Conservation (phyloP, 192 early-diverging fungal genomes). For the Irineochytrium annulatum region DNA sequence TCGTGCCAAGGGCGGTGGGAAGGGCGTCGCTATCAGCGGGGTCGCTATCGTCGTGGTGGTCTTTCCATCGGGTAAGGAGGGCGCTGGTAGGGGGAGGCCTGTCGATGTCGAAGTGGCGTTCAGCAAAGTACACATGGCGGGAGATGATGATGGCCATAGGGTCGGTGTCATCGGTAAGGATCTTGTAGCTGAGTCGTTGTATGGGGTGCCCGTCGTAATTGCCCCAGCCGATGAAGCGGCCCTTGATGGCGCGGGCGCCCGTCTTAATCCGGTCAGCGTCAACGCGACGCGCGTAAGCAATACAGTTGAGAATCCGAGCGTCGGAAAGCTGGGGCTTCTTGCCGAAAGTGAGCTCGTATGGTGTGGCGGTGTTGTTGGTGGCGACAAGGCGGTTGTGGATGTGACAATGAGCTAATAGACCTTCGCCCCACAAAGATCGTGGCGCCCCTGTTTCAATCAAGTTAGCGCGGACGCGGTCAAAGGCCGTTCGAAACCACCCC, state of each 20-base stretch:
- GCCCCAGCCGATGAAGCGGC: constrained; percentile 11
- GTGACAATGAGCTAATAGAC: not conserved
- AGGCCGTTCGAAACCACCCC: constrained; percentile 10
- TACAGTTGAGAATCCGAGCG: constrained; percentile 2
- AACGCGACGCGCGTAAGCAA: not conserved
- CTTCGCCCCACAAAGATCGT: not conserved
- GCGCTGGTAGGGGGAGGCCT: not conserved
- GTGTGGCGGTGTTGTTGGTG: not conserved
- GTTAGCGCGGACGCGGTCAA: constrained; percentile 1
- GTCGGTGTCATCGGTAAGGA: not conserved
- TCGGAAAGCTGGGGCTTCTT: not conserved
- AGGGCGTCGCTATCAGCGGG: not conserved
- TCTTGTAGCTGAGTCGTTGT: not conserved
- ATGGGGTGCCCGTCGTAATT: not conserved
- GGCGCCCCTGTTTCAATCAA: constrained; percentile 1
- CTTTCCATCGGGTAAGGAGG: not conserved
- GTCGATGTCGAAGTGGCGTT: constrained; percentile 4
- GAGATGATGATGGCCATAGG: constrained; percentile 1
- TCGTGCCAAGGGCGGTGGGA: no score
- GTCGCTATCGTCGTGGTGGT: not conserved
- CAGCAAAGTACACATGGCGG: constrained; percentile 1
- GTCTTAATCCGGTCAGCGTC: not conserved
- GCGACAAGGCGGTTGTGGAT: not conserved
- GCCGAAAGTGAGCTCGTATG: constrained; percentile 2
- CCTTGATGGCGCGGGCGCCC: not conserved